These are phyloP conservation scores for Volvox carteri DNA, from an alignment of 163 green algal genomes.

Conservation along the genomic window DNA sequence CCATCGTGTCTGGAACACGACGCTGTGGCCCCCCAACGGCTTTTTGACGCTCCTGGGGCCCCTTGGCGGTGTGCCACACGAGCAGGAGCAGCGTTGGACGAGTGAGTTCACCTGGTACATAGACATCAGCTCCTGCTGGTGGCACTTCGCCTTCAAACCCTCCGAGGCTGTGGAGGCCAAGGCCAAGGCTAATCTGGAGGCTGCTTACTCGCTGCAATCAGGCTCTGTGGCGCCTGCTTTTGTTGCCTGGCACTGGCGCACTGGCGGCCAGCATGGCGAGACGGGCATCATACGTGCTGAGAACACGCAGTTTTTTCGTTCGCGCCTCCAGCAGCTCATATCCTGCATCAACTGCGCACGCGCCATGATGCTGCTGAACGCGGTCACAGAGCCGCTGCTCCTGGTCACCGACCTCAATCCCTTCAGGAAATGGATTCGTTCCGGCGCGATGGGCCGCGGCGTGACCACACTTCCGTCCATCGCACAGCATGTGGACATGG, in stretches of 20 bases:
- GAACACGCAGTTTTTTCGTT: background rate
- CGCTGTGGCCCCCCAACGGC: background rate
- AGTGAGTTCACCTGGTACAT: conserved; percentile 12
- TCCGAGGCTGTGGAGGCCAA: background rate
- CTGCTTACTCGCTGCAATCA: background rate
- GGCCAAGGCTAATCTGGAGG: background rate
- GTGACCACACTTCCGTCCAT: background rate
- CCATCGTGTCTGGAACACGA: background rate
- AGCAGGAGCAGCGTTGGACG: background rate
- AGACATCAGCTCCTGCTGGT: conserved; percentile 8
- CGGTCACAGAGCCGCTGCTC: background rate
- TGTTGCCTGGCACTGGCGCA: conserved; percentile 18
- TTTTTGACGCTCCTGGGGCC: conserved; percentile 7
- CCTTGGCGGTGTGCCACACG: background rate
- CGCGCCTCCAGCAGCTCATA: conserved; percentile 20
- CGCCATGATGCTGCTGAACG: background rate
- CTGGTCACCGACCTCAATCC: background rate
- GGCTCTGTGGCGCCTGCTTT: background rate
- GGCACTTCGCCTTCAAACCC: conserved; percentile 23
- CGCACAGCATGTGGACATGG: background rate
- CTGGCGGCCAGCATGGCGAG: conserved; percentile 16
- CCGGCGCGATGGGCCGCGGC: background rate
- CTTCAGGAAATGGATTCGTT: conserved; percentile 7
- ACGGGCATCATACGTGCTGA: background rate
- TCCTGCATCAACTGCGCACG: background rate